These are phyloP conservation scores for Sarcomyxa edulis DNA, from an alignment of 768 basidiomycete species.

Conservation along the genomic window DNA sequence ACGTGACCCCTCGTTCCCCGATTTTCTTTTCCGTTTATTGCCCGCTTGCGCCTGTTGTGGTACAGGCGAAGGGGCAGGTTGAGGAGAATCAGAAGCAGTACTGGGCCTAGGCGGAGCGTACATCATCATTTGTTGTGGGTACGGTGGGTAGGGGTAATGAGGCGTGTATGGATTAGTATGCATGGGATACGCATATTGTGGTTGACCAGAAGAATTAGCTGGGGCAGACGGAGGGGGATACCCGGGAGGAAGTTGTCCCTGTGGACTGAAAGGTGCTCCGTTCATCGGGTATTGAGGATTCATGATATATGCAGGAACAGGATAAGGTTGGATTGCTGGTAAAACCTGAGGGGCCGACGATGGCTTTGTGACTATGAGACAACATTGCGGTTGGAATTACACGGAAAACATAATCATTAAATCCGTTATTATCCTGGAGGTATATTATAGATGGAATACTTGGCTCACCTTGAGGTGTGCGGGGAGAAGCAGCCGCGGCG, in stretches of 20 bases:
- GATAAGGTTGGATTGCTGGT: constrained; percentile 56
- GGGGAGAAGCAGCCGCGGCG: too few relatives aligned
- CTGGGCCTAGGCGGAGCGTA: constrained; percentile 44
- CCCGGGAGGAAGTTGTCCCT: constrained; percentile 21
- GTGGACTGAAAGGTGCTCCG: constrained; percentile 40
- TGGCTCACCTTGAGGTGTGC: too few relatives aligned
- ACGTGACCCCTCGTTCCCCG: constrained; percentile 24
- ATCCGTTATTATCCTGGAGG: too few relatives aligned
- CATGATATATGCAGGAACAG: constrained; percentile 57
- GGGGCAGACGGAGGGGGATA: constrained; percentile 13
- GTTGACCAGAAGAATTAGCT: constrained; percentile 18
- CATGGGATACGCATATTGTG: constrained; percentile 54
- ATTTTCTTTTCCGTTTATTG: constrained; percentile 64
- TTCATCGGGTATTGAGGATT: constrained; percentile 65
- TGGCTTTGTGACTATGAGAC: too few relatives aligned
- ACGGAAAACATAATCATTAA: constrained; percentile 1
- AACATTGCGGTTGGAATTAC: background rate
- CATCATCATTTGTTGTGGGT: constrained; percentile 69
- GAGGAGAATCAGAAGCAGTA: constrained; percentile 6
- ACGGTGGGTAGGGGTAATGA: constrained; percentile 59
- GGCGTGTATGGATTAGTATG: constrained; percentile 51
- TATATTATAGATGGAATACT: too few relatives aligned
- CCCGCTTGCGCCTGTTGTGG: constrained; percentile 28
- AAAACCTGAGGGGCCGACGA: too few relatives aligned
- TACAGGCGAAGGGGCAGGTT: constrained; percentile 19